phyloP scores from a whole-genome alignment of 768 basidiomycete genomes.

The Panellus pusillus region DNA sequence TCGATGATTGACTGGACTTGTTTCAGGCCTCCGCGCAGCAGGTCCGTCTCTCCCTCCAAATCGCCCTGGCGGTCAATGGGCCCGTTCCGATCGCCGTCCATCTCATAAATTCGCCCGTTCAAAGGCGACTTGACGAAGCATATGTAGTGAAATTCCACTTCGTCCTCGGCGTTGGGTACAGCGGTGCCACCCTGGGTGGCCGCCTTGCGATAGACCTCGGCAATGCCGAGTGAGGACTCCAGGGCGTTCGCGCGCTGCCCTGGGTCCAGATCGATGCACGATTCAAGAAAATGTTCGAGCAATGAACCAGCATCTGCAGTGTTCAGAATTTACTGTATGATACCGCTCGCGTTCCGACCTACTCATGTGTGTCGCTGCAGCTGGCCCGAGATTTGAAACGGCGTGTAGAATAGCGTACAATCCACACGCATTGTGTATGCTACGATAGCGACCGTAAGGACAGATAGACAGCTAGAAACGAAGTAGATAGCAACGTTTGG shows the following conservation, averaged over 20 bases:
- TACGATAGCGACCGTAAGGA: no score
- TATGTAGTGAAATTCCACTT: slow-evolving; percentile 34
- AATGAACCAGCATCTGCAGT: slow-evolving; percentile 24
- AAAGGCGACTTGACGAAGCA: slow-evolving; percentile 32
- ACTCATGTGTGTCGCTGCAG: slow-evolving; percentile 27
- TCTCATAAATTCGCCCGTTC: slow-evolving; percentile 32
- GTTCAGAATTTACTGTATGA: background rate
- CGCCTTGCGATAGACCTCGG: slow-evolving; percentile 29
- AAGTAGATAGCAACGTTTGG: slow-evolving; percentile 24
- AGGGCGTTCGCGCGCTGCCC: slow-evolving; percentile 31
- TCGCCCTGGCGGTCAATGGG: slow-evolving; percentile 28
- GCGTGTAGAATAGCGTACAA: slow-evolving; percentile 37
- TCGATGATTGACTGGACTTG: slow-evolving; percentile 6
- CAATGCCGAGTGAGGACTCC: slow-evolving; percentile 30
- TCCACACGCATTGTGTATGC: slow-evolving; percentile 38
- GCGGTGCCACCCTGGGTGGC: slow-evolving; percentile 31
- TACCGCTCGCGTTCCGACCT: background rate
- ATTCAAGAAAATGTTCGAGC: slow-evolving; percentile 26
- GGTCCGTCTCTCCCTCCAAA: slow-evolving; percentile 26
- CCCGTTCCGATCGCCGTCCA: slow-evolving; percentile 35
- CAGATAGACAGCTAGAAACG: no score
- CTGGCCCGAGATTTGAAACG: slow-evolving; percentile 28
- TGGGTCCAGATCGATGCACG: slow-evolving; percentile 26
- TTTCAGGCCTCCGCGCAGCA: slow-evolving; percentile 11
- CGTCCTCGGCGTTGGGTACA: slow-evolving; percentile 31